A percentile compares a stretch with the other conserved stretches of the same genome.
Evolutionary conservation across 805 yeast species (phyloP).

Genomic region (Metschnikowia dekortorum): DNA sequence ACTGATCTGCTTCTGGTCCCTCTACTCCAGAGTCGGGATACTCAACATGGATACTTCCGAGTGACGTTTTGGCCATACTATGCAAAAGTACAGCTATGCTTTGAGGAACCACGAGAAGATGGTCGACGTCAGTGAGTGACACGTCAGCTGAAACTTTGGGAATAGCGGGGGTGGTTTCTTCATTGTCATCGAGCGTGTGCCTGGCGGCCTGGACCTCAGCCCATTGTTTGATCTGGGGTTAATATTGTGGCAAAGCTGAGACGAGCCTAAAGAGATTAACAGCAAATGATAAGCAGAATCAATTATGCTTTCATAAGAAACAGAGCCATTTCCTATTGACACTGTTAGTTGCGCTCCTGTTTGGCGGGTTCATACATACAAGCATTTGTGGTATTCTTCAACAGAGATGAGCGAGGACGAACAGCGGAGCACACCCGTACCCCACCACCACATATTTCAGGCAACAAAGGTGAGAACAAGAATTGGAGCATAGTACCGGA

Average conservation of each 20-base stretch:
- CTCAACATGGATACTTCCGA: conserved; percentile 15
- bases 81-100: conserved; percentile 16
- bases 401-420: not conserved
- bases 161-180: conserved; percentile 17
- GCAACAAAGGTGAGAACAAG: not conserved
- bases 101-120: conserved; percentile 17
- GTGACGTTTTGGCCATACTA: conserved; percentile 10
- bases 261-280: not conserved
- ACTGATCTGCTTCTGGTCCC: conserved; percentile 29
- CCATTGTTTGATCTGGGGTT: conserved; percentile 43
- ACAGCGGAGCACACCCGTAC: conserved; percentile 2
- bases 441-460: not conserved
- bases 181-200: conserved; percentile 43
- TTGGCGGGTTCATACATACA: not conserved
- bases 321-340: not conserved
- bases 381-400: not conserved
- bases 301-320: too few relatives aligned
- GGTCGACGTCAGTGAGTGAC: not conserved
- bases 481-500: not conserved
- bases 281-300: too few relatives aligned
- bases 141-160: conserved; percentile 7
- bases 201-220: conserved; percentile 47
- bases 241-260: conserved; percentile 3
- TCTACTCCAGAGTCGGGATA: conserved; percentile 11
- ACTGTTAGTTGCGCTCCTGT: not conserved